phyloP scores from a whole-genome alignment of 1,284 basidiomycete genomes.

The Mycena citricolor region DNA sequence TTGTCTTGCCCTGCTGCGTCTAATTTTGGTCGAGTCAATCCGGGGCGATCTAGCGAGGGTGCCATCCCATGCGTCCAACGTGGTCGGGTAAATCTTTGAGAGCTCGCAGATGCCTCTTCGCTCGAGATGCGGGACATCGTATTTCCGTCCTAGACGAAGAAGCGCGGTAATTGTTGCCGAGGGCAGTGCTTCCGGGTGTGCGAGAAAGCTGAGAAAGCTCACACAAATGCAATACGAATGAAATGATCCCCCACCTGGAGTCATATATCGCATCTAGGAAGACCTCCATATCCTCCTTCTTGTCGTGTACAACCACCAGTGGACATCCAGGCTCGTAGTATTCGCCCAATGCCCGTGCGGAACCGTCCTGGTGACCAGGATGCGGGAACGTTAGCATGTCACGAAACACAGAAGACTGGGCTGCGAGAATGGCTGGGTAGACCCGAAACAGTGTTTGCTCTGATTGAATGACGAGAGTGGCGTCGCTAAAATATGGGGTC shows the following conservation, averaged over 20 bases:
- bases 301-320: conserved; percentile 12
- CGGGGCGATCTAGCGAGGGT: conserved; percentile 7
- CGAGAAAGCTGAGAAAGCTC: conserved; percentile 12
- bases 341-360: not conserved
- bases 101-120: conserved; percentile 12
- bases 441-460: conserved; percentile 14
- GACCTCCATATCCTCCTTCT: conserved; percentile 7
- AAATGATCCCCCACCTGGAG: conserved; percentile 11
- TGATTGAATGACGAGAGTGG: conserved; percentile 18
- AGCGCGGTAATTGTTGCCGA: conserved; percentile 10
- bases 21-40: too few species aligned
- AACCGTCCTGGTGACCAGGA: conserved; percentile 12
- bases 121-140: conserved; percentile 19
- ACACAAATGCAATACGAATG: not conserved
- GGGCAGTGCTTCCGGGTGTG: conserved; percentile 1
- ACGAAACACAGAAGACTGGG: conserved; percentile 15
- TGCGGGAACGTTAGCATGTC: conserved; percentile 23
- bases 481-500: conserved; percentile 21
- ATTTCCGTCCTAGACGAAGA: conserved; percentile 18
- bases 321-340: conserved; percentile 10
- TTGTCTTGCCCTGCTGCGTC: too few species aligned
- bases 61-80: conserved; percentile 16
- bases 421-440: conserved; percentile 12
- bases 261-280: conserved; percentile 19
- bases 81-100: conserved; percentile 16